Evolutionary conservation across 2,329 filamentous ascomycete genomes (phyloP), one percentile per base, ranked within the genome.

Genomic region (Cordyceps fumosorosea): DNA sequence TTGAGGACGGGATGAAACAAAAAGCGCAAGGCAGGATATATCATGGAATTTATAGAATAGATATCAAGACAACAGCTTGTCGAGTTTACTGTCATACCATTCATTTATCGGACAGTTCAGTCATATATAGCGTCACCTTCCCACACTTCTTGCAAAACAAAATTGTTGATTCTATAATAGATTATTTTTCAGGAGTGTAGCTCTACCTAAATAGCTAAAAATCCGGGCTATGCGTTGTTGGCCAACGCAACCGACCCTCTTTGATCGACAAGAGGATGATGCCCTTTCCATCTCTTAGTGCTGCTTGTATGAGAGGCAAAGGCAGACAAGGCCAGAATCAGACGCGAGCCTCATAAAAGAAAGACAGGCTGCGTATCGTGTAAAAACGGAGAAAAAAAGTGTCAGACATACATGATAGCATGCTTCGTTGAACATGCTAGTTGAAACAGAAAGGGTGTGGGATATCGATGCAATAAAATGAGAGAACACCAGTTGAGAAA

Each of bases 391-490:
- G 5, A 29, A 29, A 29, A 29, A 6, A 3, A 6, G 5, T 50
- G 40, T 47, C 18, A 45, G 26, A 59, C 34, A 32, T 51, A 59
- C 29, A 59, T 51, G 48, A 54, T 60, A 45, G 44, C 57, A 40
- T 45, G 50, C 22, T 22, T 26, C 16, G 40, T 45, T 22, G n/a
- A 54, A 20, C 57, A 54, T 59, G 47, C 56, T 40, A 20, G 37
- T 56, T 37, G 26, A 58, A 37, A 32, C 2, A 58, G 22, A 51
- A 51, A 3, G 48, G 20, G 18, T 22, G 11, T 40, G 18, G 57
- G 57, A 60, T 60, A 60, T 60, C 57, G 40, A 60, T 60, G 50
- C 26, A 26, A 47, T 24, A 37, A 22, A 47, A 40, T 47, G 40
- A 60, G 50, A 47, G n/a, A 37, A 11, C 12, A 12, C 29, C 29